Conservation (phyloP, 2,329 filamentous ascomycete species). For the Diplodia sapinea region DNA sequence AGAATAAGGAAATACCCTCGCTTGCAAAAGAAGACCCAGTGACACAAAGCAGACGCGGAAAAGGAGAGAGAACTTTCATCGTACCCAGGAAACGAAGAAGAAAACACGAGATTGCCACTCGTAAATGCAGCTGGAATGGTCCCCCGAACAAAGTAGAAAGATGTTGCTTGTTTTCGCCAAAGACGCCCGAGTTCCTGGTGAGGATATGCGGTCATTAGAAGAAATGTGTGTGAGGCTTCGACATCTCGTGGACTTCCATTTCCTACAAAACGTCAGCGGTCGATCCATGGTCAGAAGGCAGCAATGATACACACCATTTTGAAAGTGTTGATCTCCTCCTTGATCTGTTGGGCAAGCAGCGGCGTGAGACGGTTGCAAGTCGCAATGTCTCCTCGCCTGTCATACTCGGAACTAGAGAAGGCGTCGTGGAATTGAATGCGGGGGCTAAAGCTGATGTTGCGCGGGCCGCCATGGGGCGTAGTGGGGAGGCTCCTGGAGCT, state of each 20-base stretch:
- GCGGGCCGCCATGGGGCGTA: conserved; percentile 72
- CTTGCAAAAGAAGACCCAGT: conserved; percentile 28
- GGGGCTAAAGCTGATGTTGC: conserved; percentile 79
- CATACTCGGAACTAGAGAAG: conserved; percentile 94
- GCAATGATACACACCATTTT: conserved; percentile 77
- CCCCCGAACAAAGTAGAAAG: conserved; percentile 37
- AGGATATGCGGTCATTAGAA: conserved; percentile 71
- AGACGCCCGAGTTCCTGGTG: conserved; percentile 48
- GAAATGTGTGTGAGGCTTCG: conserved; percentile 99
- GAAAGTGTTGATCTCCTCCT: conserved; percentile 98
- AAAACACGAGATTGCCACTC: conserved; percentile 45
- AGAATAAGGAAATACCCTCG: conserved; percentile 26
- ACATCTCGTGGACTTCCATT: conserved; percentile 99
- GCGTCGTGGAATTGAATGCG: conserved; percentile 95
- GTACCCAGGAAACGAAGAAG: conserved; percentile 50
- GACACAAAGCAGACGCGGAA: conserved; percentile 22
- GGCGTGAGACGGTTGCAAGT: conserved; percentile 98
- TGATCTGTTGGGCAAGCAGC: conserved; percentile 97
- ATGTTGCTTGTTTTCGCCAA: conserved; percentile 45
- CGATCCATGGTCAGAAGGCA: neutral
- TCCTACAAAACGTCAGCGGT: conserved; percentile 69
- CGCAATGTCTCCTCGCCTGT: conserved; percentile 92
- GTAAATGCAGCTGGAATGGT: conserved; percentile 48
- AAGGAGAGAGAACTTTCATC: conserved; percentile 33
- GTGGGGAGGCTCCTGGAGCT: conserved; percentile 81